Evolutionary conservation across 2,329 filamentous ascomycete species (phyloP), one percentile per base, ranked within the genome.

Genomic region (Aspergillus sp.): DNA sequence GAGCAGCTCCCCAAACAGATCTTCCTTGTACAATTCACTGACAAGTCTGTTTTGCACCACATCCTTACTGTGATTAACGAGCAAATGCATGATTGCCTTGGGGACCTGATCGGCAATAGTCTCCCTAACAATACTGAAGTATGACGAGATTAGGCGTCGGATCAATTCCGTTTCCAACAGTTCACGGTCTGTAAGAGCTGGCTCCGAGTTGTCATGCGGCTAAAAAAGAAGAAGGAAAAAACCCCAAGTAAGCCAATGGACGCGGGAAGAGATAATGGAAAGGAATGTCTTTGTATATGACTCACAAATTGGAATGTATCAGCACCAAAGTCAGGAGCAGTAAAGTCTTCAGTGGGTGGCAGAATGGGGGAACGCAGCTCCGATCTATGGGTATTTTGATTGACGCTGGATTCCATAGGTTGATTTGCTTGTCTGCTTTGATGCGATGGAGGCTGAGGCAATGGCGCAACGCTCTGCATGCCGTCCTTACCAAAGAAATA

Each of bases 81-180:
- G 80, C 41, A 98, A 80, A 67, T 98, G 93, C 93, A 98, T 98
- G 57, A 98, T 86, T 4, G 93, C 93, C 73, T 98, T 98, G 56
- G 93, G 93, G 7, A 98, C 93, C 71, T 97, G 91, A 65, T 98
- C 93, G 40, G 91, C 91, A 59, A 96, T 95, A n/a, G 88, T 91
- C 71, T 98, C 93, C 52, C 93, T 87, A 41, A 98, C 93, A 61
- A 98, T 98, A 68, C 95, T 94, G 76, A 98, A 98, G 75, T 98
- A 98, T 1, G 90, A 96, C 30, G 88, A 94, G 66, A 98, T 98
- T 47, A 98, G 80, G 41, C 90, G 87, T 41, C 91, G 86, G 65
- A 98, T 98, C 36, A 98, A 82, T 70, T 98, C 93, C 7, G 93
- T 97, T 72, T 98, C 93, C 74, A 98, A 86, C 40, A 89, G 86